Conservation (phyloP, 805 yeast species). For the Metschnikowia henanensis region DNA sequence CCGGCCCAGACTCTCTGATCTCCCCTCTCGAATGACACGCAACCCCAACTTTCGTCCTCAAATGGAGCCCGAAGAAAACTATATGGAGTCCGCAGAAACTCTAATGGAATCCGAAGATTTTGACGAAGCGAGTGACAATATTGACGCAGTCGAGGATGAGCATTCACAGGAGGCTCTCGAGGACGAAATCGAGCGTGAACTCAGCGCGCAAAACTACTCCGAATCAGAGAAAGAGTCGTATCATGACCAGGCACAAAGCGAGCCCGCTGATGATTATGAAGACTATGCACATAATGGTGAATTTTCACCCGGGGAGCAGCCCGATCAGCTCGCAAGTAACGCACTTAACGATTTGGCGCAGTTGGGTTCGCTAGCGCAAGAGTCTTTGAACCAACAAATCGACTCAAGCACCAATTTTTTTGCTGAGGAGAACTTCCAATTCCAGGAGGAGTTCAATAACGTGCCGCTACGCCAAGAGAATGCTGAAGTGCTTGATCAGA, state of each 20-base stretch:
- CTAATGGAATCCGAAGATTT: constrained; percentile 6
- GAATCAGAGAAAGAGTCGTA: constrained; percentile 4
- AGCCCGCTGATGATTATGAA: background rate
- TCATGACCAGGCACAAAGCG: constrained; percentile 3
- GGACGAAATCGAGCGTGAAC: constrained; percentile 7
- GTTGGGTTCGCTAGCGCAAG: background rate
- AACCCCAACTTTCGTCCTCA: too few species aligned
- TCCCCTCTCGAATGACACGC: background rate
- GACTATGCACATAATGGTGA: background rate
- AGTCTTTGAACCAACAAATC: background rate
- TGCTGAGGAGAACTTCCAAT: background rate
- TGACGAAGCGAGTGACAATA: constrained; percentile 4
- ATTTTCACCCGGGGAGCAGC: background rate
- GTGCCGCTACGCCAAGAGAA: too few species aligned
- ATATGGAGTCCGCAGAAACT: background rate
- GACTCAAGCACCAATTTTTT: constrained; percentile 3
- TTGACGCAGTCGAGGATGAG: constrained; percentile 6
- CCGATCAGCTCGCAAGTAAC: too few species aligned
- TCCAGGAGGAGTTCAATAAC: background rate
- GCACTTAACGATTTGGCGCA: background rate
- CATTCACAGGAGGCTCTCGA: constrained; percentile 6
- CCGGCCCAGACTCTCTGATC: constrained; percentile 5
- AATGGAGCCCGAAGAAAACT: too few species aligned
- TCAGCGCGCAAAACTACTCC: background rate
- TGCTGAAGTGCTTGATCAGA: background rate